Evolutionary conservation across 2,329 filamentous ascomycete genomes (phyloP).

Genomic region (Ceratocystis harringtonii): DNA sequence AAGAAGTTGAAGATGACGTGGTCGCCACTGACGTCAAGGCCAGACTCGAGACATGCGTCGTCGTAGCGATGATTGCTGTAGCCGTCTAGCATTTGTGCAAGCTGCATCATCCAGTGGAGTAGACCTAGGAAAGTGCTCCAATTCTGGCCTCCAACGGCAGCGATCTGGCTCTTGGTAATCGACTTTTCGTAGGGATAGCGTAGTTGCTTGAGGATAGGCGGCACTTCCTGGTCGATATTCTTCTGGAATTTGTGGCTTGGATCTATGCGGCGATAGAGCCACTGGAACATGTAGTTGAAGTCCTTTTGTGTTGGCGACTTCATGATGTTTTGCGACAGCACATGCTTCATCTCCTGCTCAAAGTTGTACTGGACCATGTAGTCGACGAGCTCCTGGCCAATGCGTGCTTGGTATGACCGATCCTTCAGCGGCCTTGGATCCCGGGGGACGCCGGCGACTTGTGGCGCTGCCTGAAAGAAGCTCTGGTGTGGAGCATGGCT

Average conservation of each 20-base stretch:
- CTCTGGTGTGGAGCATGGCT: conserved; percentile 68
- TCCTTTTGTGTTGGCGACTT: conserved; percentile 96
- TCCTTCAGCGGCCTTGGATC: conserved; percentile 82
- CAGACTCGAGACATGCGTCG: conserved; percentile 74
- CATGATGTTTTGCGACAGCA: conserved; percentile 75
- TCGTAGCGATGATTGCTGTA: conserved; percentile 70
- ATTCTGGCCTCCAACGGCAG: conserved; percentile 89
- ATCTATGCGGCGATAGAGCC: conserved; percentile 91
- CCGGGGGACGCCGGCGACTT: conserved; percentile 63
- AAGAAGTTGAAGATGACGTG: conserved; percentile 91
- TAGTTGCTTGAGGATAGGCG: conserved; percentile 79
- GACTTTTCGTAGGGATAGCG: conserved; percentile 89
- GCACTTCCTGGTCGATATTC: conserved; percentile 88
- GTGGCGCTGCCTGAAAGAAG: conserved; percentile 81
- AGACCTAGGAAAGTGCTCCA: conserved; percentile 91
- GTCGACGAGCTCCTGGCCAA: conserved; percentile 80
- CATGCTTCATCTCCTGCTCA: conserved; percentile 94
- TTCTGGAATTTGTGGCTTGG: conserved; percentile 88
- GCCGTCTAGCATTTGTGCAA: conserved; percentile 83
- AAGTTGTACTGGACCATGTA: conserved; percentile 91
- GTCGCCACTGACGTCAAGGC: conserved; percentile 75
- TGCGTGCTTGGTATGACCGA: conserved; percentile 59
- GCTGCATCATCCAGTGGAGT: conserved; percentile 98
- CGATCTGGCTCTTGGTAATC: conserved; percentile 91
- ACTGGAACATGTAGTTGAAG: conserved; percentile 96